Percentiles rank a stretch among this genome's conserved stretches.
phyloP scores from a whole-genome alignment of 768 basidiomycete species.

The Albatrellus ellisii region DNA sequence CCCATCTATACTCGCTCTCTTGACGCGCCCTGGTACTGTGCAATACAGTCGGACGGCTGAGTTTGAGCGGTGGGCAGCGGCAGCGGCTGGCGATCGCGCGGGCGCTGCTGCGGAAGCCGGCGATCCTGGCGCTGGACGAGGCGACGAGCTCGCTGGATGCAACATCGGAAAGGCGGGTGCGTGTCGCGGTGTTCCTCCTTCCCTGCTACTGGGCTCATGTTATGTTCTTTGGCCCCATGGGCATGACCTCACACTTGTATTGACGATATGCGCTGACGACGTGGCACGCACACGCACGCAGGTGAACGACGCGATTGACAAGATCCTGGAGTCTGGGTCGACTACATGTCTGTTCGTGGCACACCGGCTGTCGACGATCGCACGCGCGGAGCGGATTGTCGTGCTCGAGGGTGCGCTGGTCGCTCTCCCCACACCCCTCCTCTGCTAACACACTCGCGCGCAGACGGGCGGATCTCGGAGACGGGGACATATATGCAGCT shows the following conservation, averaged over 20 bases:
- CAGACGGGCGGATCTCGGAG: constrained; percentile 71
- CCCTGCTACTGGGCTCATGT: no score
- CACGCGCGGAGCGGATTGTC: constrained; percentile 79
- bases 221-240: no score
- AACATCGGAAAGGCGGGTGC: constrained; percentile 69
- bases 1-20: background rate
- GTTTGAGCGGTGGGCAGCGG: constrained; percentile 67
- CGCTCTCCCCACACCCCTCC: background rate
- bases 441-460: background rate
- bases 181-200: constrained; percentile 9
- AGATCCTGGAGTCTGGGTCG: constrained; percentile 62
- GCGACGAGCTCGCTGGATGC: constrained; percentile 85
- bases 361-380: constrained; percentile 82
- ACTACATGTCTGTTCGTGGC: constrained; percentile 88
- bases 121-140: constrained; percentile 81
- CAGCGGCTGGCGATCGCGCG: constrained; percentile 77
- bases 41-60: constrained; percentile 47
- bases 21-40: background rate
- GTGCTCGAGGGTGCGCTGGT: constrained; percentile 63
- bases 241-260: background rate
- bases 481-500: constrained; percentile 72
- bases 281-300: constrained; percentile 13
- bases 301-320: constrained; percentile 88
- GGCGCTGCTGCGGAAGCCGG: constrained; percentile 80
- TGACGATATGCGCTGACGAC: background rate